Percentiles rank a stretch among this genome's conserved stretches.
Conservation (phyloP, 2,329 filamentous ascomycete species). For the Colletotrichum limetticola region DNA sequence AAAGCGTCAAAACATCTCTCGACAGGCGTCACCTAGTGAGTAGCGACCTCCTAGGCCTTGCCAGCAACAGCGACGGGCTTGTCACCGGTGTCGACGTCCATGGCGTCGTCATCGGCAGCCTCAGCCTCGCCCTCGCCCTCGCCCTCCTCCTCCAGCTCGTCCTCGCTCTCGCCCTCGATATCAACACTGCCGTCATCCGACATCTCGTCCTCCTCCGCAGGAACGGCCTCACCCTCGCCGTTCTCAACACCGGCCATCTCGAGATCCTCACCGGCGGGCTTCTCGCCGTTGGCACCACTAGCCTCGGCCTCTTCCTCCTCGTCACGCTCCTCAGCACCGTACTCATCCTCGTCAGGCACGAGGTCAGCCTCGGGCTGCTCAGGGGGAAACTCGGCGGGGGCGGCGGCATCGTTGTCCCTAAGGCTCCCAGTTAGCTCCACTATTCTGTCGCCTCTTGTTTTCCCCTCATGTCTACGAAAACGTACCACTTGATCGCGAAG, state of each 20-base stretch:
- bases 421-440: constrained; percentile 26
- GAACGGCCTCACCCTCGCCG: constrained; percentile 52
- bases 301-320: constrained; percentile 71
- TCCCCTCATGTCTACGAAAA: constrained; percentile 32
- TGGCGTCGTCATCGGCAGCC: constrained; percentile 54
- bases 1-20: constrained; percentile 27
- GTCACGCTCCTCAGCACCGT: constrained; percentile 90
- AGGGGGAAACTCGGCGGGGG: constrained; percentile 94
- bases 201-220: constrained; percentile 72
- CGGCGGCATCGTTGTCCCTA: constrained; percentile 98
- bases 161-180: constrained; percentile 80
- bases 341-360: constrained; percentile 85
- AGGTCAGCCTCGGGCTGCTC: constrained; percentile 97
- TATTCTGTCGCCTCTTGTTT: neutral
- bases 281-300: constrained; percentile 54
- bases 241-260: constrained; percentile 80
- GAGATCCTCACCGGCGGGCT: constrained; percentile 69
- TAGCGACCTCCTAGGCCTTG: constrained; percentile 44
- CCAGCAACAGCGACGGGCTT: constrained; percentile 45
- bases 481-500: constrained; percentile 98
- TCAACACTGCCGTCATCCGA: constrained; percentile 83
- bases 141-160: constrained; percentile 74
- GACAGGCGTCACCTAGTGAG: constrained; percentile 27
- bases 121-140: constrained; percentile 49
- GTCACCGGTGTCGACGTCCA: constrained; percentile 60